Evolutionary conservation across 1,284 basidiomycete genomes (phyloP), one percentile per base, ranked within the genome.

Genomic region (Apiotrichum montevideense): DNA sequence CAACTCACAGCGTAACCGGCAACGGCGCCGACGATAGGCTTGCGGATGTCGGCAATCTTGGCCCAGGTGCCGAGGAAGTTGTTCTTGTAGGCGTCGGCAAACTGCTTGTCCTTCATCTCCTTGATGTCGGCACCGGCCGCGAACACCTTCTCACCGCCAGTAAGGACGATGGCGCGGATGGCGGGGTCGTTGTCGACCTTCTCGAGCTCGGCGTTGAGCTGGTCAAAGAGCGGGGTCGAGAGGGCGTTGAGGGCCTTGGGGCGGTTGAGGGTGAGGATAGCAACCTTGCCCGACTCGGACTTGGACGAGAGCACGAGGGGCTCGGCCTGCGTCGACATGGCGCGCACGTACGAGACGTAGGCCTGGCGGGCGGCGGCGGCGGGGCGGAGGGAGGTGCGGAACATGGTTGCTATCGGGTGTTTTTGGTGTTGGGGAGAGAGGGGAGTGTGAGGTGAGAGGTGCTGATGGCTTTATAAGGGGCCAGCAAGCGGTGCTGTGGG

Each of bases 211-310:
- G 83, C 80, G 70, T 90, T 88, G 51, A 96, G 82, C 70, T 90
- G 86, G 21, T 77, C 76, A 72, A 93, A 87, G 58, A 95, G 80
- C 7, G 89, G 86, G 9, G 85, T 82, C 69, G 83, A 88, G 59
- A 98, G 81, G 41, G 96, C 95, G 74, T 98, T 98, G 67, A 98
- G 82, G 32, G 91, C 91, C 72, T 96, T 97, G 51, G 96, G 95
- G 55, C 95, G 83, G 80, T 99, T 97, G 70, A 99, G 83, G 13
- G 89, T 91, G 75, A 99, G 85, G 65, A 97, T 86, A 8, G 85
- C 82, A 52, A 98, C 92, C 51, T 84, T 84, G 32, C 74, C 70
- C 13, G 66, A 65, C 4, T 55, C 56, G 10, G 69, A 72, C 45
- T 69, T 62, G 35, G 68, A 61, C 13, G 73, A 50, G 51, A 78